Evolutionary conservation across 805 yeast species (phyloP), one percentile per base, ranked within the genome.

Genomic region (Wickerhamomyces strasburgensis): DNA sequence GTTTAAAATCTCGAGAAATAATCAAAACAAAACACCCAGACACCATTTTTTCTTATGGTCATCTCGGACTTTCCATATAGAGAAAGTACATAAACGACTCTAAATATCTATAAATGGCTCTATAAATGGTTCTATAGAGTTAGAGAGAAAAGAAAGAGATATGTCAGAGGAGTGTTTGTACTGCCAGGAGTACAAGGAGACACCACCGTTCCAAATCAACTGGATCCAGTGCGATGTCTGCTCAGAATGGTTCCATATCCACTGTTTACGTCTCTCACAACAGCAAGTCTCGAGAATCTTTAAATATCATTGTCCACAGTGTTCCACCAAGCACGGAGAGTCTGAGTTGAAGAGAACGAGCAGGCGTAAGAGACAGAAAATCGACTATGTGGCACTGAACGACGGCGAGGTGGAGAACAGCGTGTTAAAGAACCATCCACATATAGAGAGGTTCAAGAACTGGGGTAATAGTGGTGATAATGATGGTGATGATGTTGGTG

Each of bases 341-440:
- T 67, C 80, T 5, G 52, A 67, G 13, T 52, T 55, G 35, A 72
- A 67, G 38, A 61, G 89, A 27, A 66, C 66, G 27, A 78, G 85
- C 39, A 64, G 69, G 29, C 62, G 96, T 16, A 61, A 70, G 13
- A 62, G 65, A 29, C 60, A 65, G n/a, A 67, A 68, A 35, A 72
- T 88, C 31, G 95, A 87, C 54, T 87, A 87, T 52, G 78, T 75
- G 8, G 93, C 95, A 0, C 63, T 87, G 48, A 75, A 87, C 54
- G 81, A 79, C 38, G 95, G 95, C 5, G 81, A 78, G 26, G 56
- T 65, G 53, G 37, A 38, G 9, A 42, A 32, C 29, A 43, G 40
- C 17, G 36, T 47, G 9, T 29, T 38, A 19, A 34, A 35, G 6
- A 39, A 73, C 8, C 95, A 84, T 52, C 80, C 77, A 2, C 79